Base-by-base conservation (phyloP, 805 yeast species). In the Saitoella complicata region DNA sequence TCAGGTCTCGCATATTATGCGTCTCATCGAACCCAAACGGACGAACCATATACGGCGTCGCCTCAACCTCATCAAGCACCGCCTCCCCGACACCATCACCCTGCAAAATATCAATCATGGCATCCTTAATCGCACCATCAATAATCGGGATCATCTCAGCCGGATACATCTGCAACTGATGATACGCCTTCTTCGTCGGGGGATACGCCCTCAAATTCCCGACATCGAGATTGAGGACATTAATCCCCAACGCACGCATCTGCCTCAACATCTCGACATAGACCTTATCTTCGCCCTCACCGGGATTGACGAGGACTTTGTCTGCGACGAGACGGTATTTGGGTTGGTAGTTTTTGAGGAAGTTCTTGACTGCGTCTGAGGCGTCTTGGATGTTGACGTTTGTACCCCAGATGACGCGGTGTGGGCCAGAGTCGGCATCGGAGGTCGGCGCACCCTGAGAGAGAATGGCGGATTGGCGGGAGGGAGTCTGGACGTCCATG, bases 111-210 rank as follows among this genome's bases (percentile, higher is more conserved):
- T 84, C 77, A 30, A 85, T 78, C 75, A 91, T 75, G 55, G 86
- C 79, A 58, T 88, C 95, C 58, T 85, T 86, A 46, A 87, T 72
- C 4, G 95, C 78, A 57, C 87, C 95, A 69, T 91, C 98, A 96
- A 91, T 87, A 54, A 91, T 84, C 7, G 98, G 96, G 45, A 91
- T 78, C 36, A 91, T 84, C 68, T 91, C 98, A 60, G 87, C 96
- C 0, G 98, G 98, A 58, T 87, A 91, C 57, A 85, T 82, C 51
- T 85, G 73, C 51, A 91, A 67, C 62, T 88, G 95, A 56, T 82
- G 73, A 62, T 82, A 91, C 43, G 91, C 66, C 56, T 81, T 84
- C 49, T 73, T 74, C 5, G 96, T 78, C 32, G 78, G 70, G 3
- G 80, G 78, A 56, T 74, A 85, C 5, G 91, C 77, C 45, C 80